phyloP scores from a whole-genome alignment of 140 eudicot species.

The Bidens hawaiensis region DNA sequence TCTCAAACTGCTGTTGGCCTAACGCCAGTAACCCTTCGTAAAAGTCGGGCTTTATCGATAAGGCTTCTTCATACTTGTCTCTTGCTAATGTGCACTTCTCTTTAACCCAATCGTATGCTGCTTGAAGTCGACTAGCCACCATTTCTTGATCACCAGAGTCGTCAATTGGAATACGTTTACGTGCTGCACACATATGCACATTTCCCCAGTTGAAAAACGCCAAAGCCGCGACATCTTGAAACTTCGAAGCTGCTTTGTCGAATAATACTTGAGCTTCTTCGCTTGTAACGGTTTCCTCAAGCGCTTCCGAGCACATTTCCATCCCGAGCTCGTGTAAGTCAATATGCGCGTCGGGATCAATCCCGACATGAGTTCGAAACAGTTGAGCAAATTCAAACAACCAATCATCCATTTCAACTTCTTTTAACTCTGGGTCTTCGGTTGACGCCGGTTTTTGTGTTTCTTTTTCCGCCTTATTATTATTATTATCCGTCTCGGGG shows the following conservation, averaged over 20 bases:
- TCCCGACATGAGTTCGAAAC: conserved; percentile 83
- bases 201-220: conserved; percentile 97
- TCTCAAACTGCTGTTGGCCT: conserved; percentile 96
- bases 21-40: conserved; percentile 85
- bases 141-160: conserved; percentile 62
- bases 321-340: conserved; percentile 92
- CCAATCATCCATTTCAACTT: conserved; percentile 99
- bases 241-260: conserved; percentile 81
- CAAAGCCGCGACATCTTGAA: conserved; percentile 92
- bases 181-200: conserved; percentile 93
- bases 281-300: conserved; percentile 89
- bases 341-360: conserved; percentile 87
- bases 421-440: conserved; percentile 74
- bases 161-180: conserved; percentile 70
- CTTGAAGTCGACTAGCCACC: conserved; percentile 56
- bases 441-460: conserved; percentile 39
- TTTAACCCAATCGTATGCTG: conserved; percentile 83
- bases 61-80: conserved; percentile 81
- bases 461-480: conserved; percentile 56
- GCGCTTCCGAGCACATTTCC: conserved; percentile 90
- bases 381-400: conserved; percentile 83
- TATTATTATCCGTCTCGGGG: conserved; percentile 47
- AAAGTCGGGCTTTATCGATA: conserved; percentile 76
- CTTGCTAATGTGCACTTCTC: conserved; percentile 73
- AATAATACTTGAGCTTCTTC: conserved; percentile 84